Evolutionary conservation across 352 stramenopile genomes (phyloP).

Genomic region (Pythium aristosporum): DNA sequence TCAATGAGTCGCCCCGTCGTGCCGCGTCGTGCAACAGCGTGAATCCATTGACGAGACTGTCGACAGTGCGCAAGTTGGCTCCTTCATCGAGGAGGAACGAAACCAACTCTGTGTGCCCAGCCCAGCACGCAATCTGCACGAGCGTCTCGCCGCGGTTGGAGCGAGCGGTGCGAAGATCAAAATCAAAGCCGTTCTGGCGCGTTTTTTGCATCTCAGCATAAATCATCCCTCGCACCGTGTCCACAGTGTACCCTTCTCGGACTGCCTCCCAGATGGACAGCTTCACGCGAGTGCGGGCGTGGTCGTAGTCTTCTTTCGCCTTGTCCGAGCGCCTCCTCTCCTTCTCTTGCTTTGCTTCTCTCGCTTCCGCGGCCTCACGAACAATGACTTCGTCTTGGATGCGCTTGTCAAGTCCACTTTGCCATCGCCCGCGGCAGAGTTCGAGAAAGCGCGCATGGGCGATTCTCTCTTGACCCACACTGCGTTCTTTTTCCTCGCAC

Average conservation of each 20-base stretch:
- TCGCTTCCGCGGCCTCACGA: slow-evolving; percentile 13
- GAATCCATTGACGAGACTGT: slow-evolving; percentile 59
- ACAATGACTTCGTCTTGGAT: slow-evolving; percentile 28
- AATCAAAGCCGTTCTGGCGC: slow-evolving; percentile 54
- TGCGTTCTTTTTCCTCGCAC: slow-evolving; percentile 8
- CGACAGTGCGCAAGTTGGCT: slow-evolving; percentile 45
- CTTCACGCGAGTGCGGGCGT: slow-evolving; percentile 29
- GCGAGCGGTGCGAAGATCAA: slow-evolving; percentile 42
- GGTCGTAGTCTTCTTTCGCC: not conserved
- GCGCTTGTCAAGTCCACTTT: slow-evolving; percentile 36
- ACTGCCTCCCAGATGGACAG: slow-evolving; percentile 71
- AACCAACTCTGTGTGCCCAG: slow-evolving; percentile 57
- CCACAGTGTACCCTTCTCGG: slow-evolving; percentile 46
- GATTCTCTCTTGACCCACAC: not conserved
- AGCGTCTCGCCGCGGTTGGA: slow-evolving; percentile 59
- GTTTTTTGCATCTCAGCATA: slow-evolving; percentile 66
- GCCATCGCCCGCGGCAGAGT: slow-evolving; percentile 32
- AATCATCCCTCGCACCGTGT: slow-evolving; percentile 51
- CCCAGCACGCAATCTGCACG: slow-evolving; percentile 73
- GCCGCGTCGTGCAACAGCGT: slow-evolving; percentile 66
- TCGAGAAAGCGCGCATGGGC: slow-evolving; percentile 17
- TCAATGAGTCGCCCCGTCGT: slow-evolving; percentile 44
- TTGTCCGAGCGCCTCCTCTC: slow-evolving; percentile 15
- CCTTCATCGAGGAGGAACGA: slow-evolving; percentile 61
- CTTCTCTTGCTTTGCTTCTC: slow-evolving; percentile 13